A percentile compares a stretch with the other conserved stretches of the same genome.
Conservation (phyloP, 2,329 filamentous ascomycete species). For the Fusarium pilosicola region DNA sequence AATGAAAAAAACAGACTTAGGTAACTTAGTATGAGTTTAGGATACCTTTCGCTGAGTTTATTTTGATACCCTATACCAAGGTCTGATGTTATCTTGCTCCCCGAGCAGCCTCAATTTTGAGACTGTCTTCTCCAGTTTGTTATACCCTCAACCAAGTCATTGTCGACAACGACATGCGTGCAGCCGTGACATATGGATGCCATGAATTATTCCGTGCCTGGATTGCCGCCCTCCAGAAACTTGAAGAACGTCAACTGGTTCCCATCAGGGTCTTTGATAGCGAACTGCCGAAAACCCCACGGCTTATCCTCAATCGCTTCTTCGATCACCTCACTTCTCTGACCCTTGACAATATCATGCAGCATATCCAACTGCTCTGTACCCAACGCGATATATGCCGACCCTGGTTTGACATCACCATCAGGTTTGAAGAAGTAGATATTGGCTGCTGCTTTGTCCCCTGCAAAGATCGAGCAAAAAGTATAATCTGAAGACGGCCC, state of each 20-base stretch:
- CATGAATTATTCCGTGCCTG: slow-evolving; percentile 6
- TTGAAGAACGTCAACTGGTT: slow-evolving; percentile 33
- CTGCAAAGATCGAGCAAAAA: slow-evolving; percentile 26
- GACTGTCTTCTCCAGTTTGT: too few relatives aligned
- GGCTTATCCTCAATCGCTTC: slow-evolving; percentile 22
- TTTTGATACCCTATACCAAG: neutral
- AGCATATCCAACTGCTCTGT: slow-evolving; percentile 22
- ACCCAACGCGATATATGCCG: slow-evolving; percentile 23
- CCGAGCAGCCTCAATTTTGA: neutral
- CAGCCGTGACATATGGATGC: neutral
- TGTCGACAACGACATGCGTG: neutral
- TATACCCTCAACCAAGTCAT: neutral
- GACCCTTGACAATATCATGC: slow-evolving; percentile 13
- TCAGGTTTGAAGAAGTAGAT: slow-evolving; percentile 32
- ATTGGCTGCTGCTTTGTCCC: slow-evolving; percentile 28
- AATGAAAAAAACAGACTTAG: neutral
- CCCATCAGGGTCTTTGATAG: slow-evolving; percentile 24
- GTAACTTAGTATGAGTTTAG: neutral
- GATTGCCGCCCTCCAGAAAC: slow-evolving; percentile 27
- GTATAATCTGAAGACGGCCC: slow-evolving; percentile 8
- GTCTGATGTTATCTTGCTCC: neutral
- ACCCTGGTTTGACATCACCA: slow-evolving; percentile 6
- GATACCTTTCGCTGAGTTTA: neutral
- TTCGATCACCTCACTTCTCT: slow-evolving; percentile 8
- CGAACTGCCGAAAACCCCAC: slow-evolving; percentile 31